Percentiles rank a stretch among this genome's conserved stretches.
Conservation (phyloP, 2,329 filamentous ascomycete species). For the Aspergillus latus region DNA sequence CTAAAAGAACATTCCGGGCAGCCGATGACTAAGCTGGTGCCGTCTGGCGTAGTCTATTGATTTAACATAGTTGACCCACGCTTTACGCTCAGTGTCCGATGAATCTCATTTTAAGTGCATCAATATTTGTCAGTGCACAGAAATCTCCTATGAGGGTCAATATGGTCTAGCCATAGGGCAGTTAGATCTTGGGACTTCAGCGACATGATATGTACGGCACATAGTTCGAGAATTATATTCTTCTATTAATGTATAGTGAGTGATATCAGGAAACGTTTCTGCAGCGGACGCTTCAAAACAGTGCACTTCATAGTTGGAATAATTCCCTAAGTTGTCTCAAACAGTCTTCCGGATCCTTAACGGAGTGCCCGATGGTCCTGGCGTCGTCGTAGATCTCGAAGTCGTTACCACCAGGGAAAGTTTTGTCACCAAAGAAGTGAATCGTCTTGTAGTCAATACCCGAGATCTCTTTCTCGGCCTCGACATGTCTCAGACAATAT, state of each 20-base stretch:
- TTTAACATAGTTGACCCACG: too few species aligned
- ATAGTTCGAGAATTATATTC: neutral
- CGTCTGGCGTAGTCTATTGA: too few species aligned
- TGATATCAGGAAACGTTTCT: neutral
- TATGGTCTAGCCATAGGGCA: too few species aligned
- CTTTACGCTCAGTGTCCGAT: too few species aligned
- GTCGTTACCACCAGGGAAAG: slow-evolving; percentile 86
- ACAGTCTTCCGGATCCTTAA: slow-evolving; percentile 79
- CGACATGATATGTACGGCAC: neutral
- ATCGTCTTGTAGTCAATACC: slow-evolving; percentile 72
- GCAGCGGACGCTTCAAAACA: neutral
- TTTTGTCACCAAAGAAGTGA: slow-evolving; percentile 99
- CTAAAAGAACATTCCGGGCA: too few species aligned
- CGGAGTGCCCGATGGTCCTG: slow-evolving; percentile 81
- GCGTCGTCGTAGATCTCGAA: slow-evolving; percentile 86
- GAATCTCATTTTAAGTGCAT: too few species aligned
- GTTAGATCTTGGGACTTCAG: neutral
- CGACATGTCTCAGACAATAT: slow-evolving; percentile 87
- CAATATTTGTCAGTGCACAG: too few species aligned
- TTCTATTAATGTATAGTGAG: neutral
- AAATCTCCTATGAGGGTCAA: too few species aligned
- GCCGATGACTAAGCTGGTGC: too few species aligned
- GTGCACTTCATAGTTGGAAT: slow-evolving; percentile 61
- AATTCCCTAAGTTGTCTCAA: slow-evolving; percentile 75
- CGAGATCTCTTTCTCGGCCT: slow-evolving; percentile 71